A percentile compares a stretch with the other conserved stretches of the same genome.
phyloP scores from a whole-genome alignment of 805 yeast species.

The Candida lessepsii region DNA sequence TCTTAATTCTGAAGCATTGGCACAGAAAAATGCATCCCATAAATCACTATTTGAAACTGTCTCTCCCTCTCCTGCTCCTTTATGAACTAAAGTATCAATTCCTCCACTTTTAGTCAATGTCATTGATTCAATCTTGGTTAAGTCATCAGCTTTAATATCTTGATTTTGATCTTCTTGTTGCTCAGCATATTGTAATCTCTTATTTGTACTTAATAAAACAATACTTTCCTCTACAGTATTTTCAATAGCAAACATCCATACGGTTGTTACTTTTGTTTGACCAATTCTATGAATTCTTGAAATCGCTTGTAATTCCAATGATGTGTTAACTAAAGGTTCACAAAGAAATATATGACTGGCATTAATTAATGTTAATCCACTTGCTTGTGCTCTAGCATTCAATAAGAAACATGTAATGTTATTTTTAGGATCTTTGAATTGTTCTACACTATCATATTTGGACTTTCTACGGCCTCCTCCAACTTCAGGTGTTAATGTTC shows the following conservation, averaged over 20 bases:
- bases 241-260: constrained; percentile 87
- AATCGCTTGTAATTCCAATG: constrained; percentile 87
- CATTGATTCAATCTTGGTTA: constrained; percentile 48
- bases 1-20: constrained; percentile 17
- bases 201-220: constrained; percentile 62
- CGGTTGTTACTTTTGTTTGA: constrained; percentile 74
- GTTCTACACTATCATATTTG: constrained; percentile 45
- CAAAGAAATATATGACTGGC: constrained; percentile 91
- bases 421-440: constrained; percentile 56
- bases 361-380: constrained; percentile 87
- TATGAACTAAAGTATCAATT: constrained; percentile 46
- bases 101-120: constrained; percentile 53
- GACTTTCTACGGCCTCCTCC: constrained; percentile 28
- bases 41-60: constrained; percentile 55
- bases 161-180: too few species aligned
- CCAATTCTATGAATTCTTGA: constrained; percentile 93
- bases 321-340: constrained; percentile 87
- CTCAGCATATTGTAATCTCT: constrained; percentile 46
- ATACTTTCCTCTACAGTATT: constrained; percentile 90
- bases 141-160: constrained; percentile 13
- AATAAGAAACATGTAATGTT: constrained; percentile 78
- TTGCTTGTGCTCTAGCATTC: constrained; percentile 82
- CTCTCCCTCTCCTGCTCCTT: constrained; percentile 52
- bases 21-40: constrained; percentile 60
- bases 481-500: constrained; percentile 31